phyloP scores from a whole-genome alignment of 495 filamentous ascomycete genomes.

The Mycothermus thermophilus region DNA sequence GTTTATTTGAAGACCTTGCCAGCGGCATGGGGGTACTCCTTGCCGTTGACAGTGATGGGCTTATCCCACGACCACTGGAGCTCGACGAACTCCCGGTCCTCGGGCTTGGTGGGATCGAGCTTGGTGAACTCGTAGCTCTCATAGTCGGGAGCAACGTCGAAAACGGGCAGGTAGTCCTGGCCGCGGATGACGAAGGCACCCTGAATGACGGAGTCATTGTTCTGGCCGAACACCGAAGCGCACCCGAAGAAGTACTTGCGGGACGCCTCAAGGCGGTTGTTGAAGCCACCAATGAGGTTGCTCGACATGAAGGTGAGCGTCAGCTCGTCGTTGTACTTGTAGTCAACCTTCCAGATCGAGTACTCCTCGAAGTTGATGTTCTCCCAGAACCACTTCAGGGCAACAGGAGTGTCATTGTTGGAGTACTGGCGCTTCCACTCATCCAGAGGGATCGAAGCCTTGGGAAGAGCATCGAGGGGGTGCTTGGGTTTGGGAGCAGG shows the following conservation, averaged over 20 bases:
- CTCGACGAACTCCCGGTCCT: conserved; percentile 72
- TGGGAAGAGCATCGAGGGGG: conserved; percentile 75
- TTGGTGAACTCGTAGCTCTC: conserved; percentile 94
- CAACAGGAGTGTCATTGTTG: conserved; percentile 79
- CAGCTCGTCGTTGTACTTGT: conserved; percentile 98
- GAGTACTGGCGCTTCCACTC: conserved; percentile 99
- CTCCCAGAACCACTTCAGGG: conserved; percentile 98
- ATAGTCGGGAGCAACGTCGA: conserved; percentile 92
- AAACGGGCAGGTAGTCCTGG: conserved; percentile 71
- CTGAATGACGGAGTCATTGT: conserved; percentile 74
- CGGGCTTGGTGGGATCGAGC: conserved; percentile 73
- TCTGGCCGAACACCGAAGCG: conserved; percentile 73
- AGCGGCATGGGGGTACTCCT: conserved; percentile 54
- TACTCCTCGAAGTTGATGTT: conserved; percentile 85
- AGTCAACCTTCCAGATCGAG: conserved; percentile 80
- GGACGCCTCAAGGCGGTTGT: conserved; percentile 88
- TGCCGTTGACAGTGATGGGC: conserved; percentile 61
- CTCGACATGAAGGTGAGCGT: conserved; percentile 94
- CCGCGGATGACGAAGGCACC: conserved; percentile 93
- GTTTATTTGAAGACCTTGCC: conserved; percentile 99
- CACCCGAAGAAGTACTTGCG: conserved; percentile 98
- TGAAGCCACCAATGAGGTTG: conserved; percentile 96
- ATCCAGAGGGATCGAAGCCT: conserved; percentile 69
- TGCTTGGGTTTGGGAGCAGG: conserved; percentile 88
- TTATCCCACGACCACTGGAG: conserved; percentile 80